phyloP scores from a whole-genome alignment of 2,329 filamentous ascomycete genomes.

The Pseudogymnoascus verrucosus region DNA sequence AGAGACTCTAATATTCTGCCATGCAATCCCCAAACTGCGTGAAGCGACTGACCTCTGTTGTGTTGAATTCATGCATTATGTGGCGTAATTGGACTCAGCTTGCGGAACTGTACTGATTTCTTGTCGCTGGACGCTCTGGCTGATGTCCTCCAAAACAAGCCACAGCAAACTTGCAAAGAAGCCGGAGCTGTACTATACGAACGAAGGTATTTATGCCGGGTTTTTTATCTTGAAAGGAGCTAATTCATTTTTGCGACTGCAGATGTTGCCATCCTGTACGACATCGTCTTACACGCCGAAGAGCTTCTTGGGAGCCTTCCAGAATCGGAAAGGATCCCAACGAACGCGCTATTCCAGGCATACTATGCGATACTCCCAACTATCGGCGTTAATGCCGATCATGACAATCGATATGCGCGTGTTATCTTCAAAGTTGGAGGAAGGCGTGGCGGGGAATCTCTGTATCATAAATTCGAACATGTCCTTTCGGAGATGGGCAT shows the following conservation, averaged over 20 bases:
- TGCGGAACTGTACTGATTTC: neutral
- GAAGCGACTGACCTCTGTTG: neutral
- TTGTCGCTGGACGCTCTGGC: constrained; percentile 6
- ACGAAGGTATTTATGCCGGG: constrained; percentile 44
- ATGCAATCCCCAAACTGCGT: neutral
- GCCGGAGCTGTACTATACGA: constrained; percentile 45
- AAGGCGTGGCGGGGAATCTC: constrained; percentile 45
- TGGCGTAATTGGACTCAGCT: neutral
- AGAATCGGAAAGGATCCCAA: constrained; percentile 58
- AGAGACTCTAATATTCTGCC: neutral
- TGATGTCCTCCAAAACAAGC: constrained; percentile 4
- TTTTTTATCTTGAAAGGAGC: neutral
- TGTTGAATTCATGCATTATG: constrained; percentile 3
- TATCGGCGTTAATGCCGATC: constrained; percentile 61
- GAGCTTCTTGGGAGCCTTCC: constrained; percentile 48
- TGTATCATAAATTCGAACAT: constrained; percentile 63
- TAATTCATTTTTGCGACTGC: constrained; percentile 5
- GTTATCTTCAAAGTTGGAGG: constrained; percentile 74
- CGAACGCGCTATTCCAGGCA: constrained; percentile 70
- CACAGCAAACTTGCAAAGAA: constrained; percentile 11
- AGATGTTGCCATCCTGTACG: constrained; percentile 75
- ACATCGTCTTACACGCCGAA: constrained; percentile 67
- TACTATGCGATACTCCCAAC: constrained; percentile 70
- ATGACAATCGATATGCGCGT: constrained; percentile 67
- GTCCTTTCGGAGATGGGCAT: constrained; percentile 64